Evolutionary conservation across 1,284 basidiomycete genomes (phyloP).

Genomic region (Malassezia pachydermatis): DNA sequence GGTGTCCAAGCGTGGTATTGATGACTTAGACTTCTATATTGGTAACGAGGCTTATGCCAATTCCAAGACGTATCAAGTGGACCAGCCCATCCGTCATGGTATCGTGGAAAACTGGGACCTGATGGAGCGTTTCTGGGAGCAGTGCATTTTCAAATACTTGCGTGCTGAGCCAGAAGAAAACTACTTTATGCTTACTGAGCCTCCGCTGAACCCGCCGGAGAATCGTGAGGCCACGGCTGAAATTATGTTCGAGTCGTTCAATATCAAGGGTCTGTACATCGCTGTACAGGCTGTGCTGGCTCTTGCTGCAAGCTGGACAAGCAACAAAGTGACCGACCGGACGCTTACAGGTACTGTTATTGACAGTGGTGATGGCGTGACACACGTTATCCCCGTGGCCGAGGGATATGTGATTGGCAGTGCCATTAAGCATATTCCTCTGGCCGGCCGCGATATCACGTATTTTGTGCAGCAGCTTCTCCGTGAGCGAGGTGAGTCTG

Average conservation of each 20-base stretch:
- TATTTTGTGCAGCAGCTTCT: constrained; percentile 94
- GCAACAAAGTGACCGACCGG: constrained; percentile 79
- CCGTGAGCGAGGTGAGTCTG: constrained; percentile 87
- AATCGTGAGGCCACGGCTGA: constrained; percentile 98
- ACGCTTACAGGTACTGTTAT: constrained; percentile 95
- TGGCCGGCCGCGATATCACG: constrained; percentile 92
- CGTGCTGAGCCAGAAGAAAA: constrained; percentile 98
- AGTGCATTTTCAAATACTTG: constrained; percentile 99
- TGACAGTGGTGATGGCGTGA: constrained; percentile 97
- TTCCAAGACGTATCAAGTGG: constrained; percentile 77
- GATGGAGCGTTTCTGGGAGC: constrained; percentile 99
- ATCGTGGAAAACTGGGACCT: constrained; percentile 99
- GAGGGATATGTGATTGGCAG: constrained; percentile 99
- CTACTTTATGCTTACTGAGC: constrained; percentile 94
- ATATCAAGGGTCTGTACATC: constrained; percentile 94
- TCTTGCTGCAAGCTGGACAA: constrained; percentile 93
- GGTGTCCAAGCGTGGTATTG: constrained; percentile 91
- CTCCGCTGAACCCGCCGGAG: constrained; percentile 93
- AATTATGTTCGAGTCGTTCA: constrained; percentile 99
- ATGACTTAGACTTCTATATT: constrained; percentile 99
- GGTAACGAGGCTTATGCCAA: constrained; percentile 95
- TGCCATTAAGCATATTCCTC: constrained; percentile 97
- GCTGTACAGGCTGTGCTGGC: constrained; percentile 99
- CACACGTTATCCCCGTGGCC: constrained; percentile 85
- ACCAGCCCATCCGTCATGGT: constrained; percentile 95